Conservation (phyloP, 2,329 filamentous ascomycete species). For the Pyrenochaeta sp. region DNA sequence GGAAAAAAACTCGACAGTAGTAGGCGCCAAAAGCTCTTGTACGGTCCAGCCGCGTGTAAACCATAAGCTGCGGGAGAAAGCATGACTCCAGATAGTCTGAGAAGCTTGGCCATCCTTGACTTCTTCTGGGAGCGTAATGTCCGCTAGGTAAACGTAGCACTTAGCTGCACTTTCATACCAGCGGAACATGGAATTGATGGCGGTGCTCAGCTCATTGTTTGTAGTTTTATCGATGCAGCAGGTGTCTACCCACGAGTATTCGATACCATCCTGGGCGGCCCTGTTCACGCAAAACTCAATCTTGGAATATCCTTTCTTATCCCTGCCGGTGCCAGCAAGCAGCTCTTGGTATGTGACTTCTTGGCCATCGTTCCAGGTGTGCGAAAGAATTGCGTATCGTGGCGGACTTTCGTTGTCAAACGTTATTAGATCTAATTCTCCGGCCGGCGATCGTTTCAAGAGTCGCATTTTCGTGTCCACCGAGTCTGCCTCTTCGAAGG, state of each 20-base stretch:
- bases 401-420: slow-evolving; percentile 1
- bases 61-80: too few species aligned
- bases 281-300: slow-evolving; percentile 5
- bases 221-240: slow-evolving; percentile 1
- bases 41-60: too few species aligned
- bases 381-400: slow-evolving; percentile 5
- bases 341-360: slow-evolving; percentile 4
- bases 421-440: not conserved
- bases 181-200: slow-evolving; percentile 9
- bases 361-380: slow-evolving; percentile 3
- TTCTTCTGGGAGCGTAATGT: slow-evolving; percentile 1
- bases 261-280: not conserved
- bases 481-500: too few species aligned
- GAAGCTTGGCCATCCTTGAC: not conserved
- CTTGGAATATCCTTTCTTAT: slow-evolving; percentile 5
- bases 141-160: not conserved
- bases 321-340: not conserved
- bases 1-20: slow-evolving; percentile 4
- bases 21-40: too few species aligned
- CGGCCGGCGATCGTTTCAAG: not conserved
- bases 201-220: not conserved
- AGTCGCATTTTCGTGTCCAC: slow-evolving; percentile 2
- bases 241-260: too few species aligned
- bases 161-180: slow-evolving; percentile 1
- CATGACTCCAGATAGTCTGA: slow-evolving; percentile 4